Evolutionary conservation across 148 eudicot genomes (phyloP).

Genomic region (Beta vulgaris): DNA sequence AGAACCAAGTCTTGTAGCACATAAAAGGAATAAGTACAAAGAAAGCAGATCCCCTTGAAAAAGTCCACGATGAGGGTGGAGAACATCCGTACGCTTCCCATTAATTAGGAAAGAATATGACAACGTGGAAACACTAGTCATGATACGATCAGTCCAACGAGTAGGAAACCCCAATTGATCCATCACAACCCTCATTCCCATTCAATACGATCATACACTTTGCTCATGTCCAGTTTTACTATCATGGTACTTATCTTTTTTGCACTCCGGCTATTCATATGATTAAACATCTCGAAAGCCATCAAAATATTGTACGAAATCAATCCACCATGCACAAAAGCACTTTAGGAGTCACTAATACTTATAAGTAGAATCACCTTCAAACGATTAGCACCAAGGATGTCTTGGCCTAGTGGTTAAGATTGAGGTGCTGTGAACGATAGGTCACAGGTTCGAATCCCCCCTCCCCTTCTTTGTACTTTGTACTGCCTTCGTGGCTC

Average conservation of each 20-base stretch:
- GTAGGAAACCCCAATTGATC: neutral
- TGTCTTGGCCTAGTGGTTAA: too few relatives aligned
- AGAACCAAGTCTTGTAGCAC: neutral
- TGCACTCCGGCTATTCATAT: neutral
- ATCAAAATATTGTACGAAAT: neutral
- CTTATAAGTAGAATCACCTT: neutral
- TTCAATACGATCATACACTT: neutral
- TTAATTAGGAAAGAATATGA: neutral
- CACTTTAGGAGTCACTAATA: neutral
- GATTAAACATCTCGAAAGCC: neutral
- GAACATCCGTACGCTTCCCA: neutral
- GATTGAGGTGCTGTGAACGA: too few relatives aligned
- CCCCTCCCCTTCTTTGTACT: too few relatives aligned
- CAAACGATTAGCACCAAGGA: neutral
- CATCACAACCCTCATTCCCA: neutral
- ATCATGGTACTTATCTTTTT: neutral
- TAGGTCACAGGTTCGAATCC: too few relatives aligned
- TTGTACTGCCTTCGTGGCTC: too few relatives aligned
- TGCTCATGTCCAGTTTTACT: neutral
- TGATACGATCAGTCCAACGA: neutral
- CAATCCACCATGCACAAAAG: neutral
- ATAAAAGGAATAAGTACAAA: neutral
- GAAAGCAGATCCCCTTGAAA: neutral
- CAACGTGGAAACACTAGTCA: neutral
- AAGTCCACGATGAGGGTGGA: neutral